A percentile compares a stretch with the other conserved stretches of the same genome.
Evolutionary conservation across 768 basidiomycete genomes (phyloP).

Genomic region (Boletus insuetus): DNA sequence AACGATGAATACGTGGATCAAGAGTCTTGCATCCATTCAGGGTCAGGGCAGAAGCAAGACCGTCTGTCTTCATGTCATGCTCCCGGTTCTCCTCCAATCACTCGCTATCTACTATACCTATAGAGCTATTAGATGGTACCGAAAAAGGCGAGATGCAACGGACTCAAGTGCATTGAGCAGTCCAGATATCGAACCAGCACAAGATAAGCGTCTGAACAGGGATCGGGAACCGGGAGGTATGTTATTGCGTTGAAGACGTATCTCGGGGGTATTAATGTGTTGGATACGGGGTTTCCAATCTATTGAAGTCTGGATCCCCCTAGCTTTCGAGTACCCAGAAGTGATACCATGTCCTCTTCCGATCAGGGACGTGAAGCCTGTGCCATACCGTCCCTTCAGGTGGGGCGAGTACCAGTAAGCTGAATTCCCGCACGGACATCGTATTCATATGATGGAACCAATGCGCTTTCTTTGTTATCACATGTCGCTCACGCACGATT

Average conservation of each 20-base stretch:
- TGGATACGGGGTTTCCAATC: neutral
- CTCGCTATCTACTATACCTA: slow-evolving; percentile 17
- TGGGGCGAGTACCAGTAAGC: slow-evolving; percentile 68
- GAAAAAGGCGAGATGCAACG: neutral
- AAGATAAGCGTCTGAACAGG: slow-evolving; percentile 13
- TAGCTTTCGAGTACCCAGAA: slow-evolving; percentile 50
- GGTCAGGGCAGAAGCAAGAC: neutral
- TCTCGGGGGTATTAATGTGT: neutral
- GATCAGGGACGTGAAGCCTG: slow-evolving; percentile 48
- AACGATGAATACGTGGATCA: slow-evolving; percentile 10
- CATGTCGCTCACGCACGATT: neutral
- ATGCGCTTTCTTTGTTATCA: neutral
- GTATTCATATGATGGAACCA: neutral
- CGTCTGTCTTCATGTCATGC: neutral
- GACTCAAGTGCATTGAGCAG: neutral
- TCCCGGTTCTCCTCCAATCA: slow-evolving; percentile 14
- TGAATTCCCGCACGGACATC: neutral
- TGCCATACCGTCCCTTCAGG: slow-evolving; percentile 68
- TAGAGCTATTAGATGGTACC: slow-evolving; percentile 8
- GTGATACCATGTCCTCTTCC: slow-evolving; percentile 41
- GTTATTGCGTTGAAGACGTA: neutral
- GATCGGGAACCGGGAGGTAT: slow-evolving; percentile 28
- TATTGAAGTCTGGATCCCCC: slow-evolving; percentile 52
- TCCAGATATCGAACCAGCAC: neutral
- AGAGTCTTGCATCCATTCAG: neutral